These are phyloP conservation scores for Juncus inflexus DNA, from an alignment of 176 grass and related monocot species.

Conservation along the genomic window DNA sequence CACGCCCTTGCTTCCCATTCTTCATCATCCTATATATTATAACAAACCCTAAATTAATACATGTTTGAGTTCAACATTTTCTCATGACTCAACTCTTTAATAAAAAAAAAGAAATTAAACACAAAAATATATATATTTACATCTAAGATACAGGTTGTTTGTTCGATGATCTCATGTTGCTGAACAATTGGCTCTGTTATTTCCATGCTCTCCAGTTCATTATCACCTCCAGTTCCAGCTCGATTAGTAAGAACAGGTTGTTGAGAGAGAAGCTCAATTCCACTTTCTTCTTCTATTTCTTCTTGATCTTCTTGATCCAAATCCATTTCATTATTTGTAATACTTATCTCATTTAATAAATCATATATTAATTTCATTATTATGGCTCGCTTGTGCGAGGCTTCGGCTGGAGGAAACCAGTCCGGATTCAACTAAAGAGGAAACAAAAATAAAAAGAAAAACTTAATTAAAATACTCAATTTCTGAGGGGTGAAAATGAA, in stretches of 20 bases:
- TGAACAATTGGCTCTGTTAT: conserved; percentile 23
- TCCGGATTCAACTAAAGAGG: conserved; percentile 60
- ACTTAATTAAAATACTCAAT: conserved; percentile 11
- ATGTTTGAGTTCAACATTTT: no score
- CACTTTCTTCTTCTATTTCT: conserved; percentile 41
- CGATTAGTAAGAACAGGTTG: conserved; percentile 33
- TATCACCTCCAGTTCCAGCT: conserved; percentile 22
- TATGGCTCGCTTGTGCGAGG: conserved; percentile 79
- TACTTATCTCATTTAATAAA: conserved; percentile 34
- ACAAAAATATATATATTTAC: conserved; percentile 10
- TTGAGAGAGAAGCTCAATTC: conserved; percentile 39
- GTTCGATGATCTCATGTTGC: conserved; percentile 23
- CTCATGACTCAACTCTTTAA: no score
- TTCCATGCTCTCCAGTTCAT: conserved; percentile 21
- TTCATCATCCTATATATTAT: conserved; percentile 6
- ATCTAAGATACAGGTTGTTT: conserved; percentile 23
- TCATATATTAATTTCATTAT: conserved; percentile 70
- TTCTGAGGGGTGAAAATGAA: background rate
- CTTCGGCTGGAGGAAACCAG: conserved; percentile 86
- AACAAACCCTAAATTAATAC: no score
- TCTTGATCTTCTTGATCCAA: conserved; percentile 33
- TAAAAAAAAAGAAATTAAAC: background rate
- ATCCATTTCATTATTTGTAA: conserved; percentile 23
- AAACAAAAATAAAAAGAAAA: conserved; percentile 18
- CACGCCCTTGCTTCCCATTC: background rate